Evolutionary conservation across 352 stramenopile species (phyloP).

Genomic region (Pythium chondricola): DNA sequence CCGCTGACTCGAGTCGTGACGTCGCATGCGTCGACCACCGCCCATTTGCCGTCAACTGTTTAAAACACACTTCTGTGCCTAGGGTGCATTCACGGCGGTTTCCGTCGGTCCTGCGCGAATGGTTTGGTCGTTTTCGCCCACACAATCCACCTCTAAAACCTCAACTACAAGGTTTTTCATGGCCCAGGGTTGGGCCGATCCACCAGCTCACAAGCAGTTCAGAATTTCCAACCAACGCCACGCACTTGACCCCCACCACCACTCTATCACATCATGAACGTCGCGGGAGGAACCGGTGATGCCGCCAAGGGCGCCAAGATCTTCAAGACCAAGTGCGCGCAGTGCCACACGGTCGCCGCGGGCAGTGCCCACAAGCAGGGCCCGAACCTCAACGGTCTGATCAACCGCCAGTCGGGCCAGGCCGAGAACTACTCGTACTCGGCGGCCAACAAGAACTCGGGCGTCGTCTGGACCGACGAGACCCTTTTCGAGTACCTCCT

Average conservation of each 20-base stretch:
- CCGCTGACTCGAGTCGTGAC: slow-evolving; percentile 5
- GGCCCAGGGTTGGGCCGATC: no score
- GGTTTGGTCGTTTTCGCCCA: slow-evolving; percentile 4
- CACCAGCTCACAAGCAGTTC: slow-evolving; percentile 20
- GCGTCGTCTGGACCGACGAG: slow-evolving; percentile 94
- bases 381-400: slow-evolving; percentile 97
- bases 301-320: slow-evolving; percentile 90
- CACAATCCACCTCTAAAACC: slow-evolving; percentile 12
- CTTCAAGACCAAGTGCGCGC: slow-evolving; percentile 96
- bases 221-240: slow-evolving; percentile 26
- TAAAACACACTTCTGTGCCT: slow-evolving; percentile 8
- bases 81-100: no score
- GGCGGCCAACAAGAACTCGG: slow-evolving; percentile 98
- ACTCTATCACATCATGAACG: slow-evolving; percentile 28
- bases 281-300: slow-evolving; percentile 57
- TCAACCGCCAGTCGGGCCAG: slow-evolving; percentile 95
- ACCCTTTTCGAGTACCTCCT: slow-evolving; percentile 99
- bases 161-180: slow-evolving; percentile 15
- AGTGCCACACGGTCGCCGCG: slow-evolving; percentile 90
- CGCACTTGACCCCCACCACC: slow-evolving; percentile 5
- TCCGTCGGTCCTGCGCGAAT: not conserved
- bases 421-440: slow-evolving; percentile 98
- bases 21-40: slow-evolving; percentile 9
- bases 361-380: slow-evolving; percentile 97
- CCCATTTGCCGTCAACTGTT: slow-evolving; percentile 2